These are phyloP conservation scores for Ampelocalamus luodianensis DNA, from an alignment of 176 grass and related monocot genomes.

Conservation along the genomic window DNA sequence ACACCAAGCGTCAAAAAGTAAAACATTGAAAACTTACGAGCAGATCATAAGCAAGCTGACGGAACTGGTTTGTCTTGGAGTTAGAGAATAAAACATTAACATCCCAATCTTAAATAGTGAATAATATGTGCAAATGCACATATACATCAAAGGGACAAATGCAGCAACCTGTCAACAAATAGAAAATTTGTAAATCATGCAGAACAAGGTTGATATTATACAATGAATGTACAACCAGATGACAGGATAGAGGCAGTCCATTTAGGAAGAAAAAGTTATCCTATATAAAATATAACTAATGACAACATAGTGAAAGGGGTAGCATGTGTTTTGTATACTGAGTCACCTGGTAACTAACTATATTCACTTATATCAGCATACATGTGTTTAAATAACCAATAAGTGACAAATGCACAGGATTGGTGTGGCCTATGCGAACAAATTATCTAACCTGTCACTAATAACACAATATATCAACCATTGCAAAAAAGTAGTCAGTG, in stretches of 20 bases:
- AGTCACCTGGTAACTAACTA: conserved; percentile 32
- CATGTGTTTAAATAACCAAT: conserved; percentile 29
- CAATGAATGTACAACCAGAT: conserved; percentile 14
- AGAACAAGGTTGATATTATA: background rate
- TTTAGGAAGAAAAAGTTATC: background rate
- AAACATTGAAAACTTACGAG: conserved; percentile 76
- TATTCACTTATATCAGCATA: conserved; percentile 3
- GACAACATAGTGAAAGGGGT: background rate
- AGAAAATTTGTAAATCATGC: conserved; percentile 10
- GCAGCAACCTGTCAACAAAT: conserved; percentile 80
- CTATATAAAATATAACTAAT: background rate
- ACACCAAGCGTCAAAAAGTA: conserved; percentile 25
- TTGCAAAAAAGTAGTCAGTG: conserved; percentile 10
- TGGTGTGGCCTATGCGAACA: conserved; percentile 1
- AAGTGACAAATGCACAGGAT: background rate
- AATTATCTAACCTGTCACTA: conserved; percentile 28
- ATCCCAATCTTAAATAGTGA: conserved; percentile 98
- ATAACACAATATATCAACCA: conserved; percentile 1
- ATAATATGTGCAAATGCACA: conserved; percentile 99
- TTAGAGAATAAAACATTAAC: conserved; percentile 99
- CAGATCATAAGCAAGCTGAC: conserved; percentile 99
- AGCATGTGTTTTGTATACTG: background rate
- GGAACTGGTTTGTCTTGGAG: conserved; percentile 92
- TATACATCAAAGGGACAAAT: conserved; percentile 97
- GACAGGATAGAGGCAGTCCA: background rate